Conservation (phyloP, 495 filamentous ascomycete genomes). For the Amniculicola lignicola region DNA sequence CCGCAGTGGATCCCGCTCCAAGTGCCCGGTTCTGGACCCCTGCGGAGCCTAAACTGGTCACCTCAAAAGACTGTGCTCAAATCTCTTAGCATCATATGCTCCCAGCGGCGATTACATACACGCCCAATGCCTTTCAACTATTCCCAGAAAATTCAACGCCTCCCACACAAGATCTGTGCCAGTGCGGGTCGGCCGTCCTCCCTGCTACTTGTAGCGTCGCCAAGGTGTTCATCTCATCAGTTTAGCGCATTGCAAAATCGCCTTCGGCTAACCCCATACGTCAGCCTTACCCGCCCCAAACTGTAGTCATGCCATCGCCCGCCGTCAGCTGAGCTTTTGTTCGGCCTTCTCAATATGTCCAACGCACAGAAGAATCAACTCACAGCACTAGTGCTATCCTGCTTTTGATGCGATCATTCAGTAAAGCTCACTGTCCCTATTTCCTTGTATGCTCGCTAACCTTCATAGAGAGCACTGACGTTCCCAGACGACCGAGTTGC, state of each 20-base stretch:
- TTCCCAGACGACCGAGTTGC: constrained; percentile 11
- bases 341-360: neutral
- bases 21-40: too few species aligned
- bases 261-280: constrained; percentile 3
- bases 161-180: too few species aligned
- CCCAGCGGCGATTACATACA: too few species aligned
- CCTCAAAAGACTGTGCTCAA: too few species aligned
- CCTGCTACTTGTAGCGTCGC: too few species aligned
- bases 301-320: neutral
- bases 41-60: too few species aligned
- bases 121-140: too few species aligned
- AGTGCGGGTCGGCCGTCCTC: too few species aligned
- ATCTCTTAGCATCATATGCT: too few species aligned
- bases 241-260: constrained; percentile 13
- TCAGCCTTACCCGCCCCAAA: constrained; percentile 12
- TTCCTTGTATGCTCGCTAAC: constrained; percentile 14
- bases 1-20: constrained; percentile 11
- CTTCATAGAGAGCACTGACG: constrained; percentile 1
- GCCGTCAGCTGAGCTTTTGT: constrained; percentile 1
- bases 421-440: constrained; percentile 13
- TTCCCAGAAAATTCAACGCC: too few species aligned
- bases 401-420: constrained; percentile 11
- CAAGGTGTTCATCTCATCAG: constrained; percentile 10
- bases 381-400: constrained; percentile 10
- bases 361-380: constrained; percentile 14